Percentiles rank a stretch among this genome's conserved stretches.
phyloP scores from a whole-genome alignment of 2,329 filamentous ascomycete genomes.

The Bretziella fagacearum region DNA sequence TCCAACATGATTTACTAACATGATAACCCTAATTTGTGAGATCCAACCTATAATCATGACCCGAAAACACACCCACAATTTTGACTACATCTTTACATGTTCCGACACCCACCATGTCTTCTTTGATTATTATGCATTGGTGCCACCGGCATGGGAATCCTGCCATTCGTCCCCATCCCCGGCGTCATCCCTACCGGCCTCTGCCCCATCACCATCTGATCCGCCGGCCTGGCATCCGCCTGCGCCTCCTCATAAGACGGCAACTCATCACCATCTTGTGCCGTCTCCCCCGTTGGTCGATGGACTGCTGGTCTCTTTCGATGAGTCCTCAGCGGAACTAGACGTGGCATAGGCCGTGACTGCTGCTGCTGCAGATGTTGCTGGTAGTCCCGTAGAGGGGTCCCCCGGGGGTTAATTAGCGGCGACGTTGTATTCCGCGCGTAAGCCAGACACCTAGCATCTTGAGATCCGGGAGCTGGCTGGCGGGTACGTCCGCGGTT shows the following conservation, averaged over 20 bases:
- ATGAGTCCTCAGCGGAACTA: too few species aligned
- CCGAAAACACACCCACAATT: not conserved
- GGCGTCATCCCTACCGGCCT: not conserved
- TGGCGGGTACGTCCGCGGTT: not conserved
- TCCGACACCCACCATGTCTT: constrained; percentile 1
- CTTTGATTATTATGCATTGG: not conserved
- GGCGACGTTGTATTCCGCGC: not conserved
- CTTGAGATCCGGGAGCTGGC: not conserved
- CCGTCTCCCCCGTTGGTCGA: not conserved
- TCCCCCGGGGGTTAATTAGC: constrained; percentile 8
- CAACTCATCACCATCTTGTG: not conserved
- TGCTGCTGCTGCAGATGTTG: not conserved
- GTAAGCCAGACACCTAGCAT: not conserved
- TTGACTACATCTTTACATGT: constrained; percentile 8
- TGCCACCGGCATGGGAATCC: not conserved
- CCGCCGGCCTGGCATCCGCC: not conserved
- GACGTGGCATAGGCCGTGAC: not conserved
- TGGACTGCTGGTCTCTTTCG: not conserved
- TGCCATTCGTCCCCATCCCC: not conserved
- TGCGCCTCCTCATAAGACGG: constrained; percentile 9
- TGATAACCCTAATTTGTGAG: too few species aligned
- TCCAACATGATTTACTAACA: too few species aligned
- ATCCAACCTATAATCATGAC: too few species aligned
- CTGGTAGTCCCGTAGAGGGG: not conserved
- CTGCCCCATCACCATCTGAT: not conserved